These are phyloP conservation scores for Lodderomyces metapsilosis DNA, from an alignment of 1,139 yeast species.

Conservation along the genomic window DNA sequence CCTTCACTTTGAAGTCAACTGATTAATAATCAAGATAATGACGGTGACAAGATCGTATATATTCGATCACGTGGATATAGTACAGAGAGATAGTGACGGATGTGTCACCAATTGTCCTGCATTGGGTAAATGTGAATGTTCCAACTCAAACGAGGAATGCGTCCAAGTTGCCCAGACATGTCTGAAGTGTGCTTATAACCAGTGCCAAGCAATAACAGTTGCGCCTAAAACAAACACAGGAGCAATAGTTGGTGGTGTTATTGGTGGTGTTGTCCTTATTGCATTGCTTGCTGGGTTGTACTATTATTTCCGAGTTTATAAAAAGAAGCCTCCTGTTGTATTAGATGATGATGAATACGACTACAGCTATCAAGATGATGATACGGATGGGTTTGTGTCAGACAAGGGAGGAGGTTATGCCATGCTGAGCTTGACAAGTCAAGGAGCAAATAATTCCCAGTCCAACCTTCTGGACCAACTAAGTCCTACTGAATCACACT, in stretches of 20 bases:
- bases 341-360: constrained; percentile 27
- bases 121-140: constrained; percentile 44
- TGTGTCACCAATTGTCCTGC: constrained; percentile 52
- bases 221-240: constrained; percentile 29
- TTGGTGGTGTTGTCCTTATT: constrained; percentile 49
- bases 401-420: constrained; percentile 1
- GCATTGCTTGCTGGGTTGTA: constrained; percentile 31
- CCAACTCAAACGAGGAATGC: constrained; percentile 48
- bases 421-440: constrained; percentile 1
- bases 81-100: constrained; percentile 21
- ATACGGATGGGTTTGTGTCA: constrained; percentile 14
- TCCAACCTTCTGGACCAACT: neutral
- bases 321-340: constrained; percentile 24
- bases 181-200: constrained; percentile 52
- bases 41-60: neutral
- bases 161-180: constrained; percentile 55
- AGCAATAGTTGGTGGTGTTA: constrained; percentile 65
- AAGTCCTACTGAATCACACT: constrained; percentile 1
- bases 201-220: constrained; percentile 36
- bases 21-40: too few species aligned
- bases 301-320: constrained; percentile 34
- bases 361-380: constrained; percentile 20
- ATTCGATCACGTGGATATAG: neutral
- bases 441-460: neutral
- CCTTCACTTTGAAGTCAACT: too few species aligned